Evolutionary conservation across 768 basidiomycete genomes (phyloP), one percentile per base, ranked within the genome.

Genomic region (Cyathus striatus): DNA sequence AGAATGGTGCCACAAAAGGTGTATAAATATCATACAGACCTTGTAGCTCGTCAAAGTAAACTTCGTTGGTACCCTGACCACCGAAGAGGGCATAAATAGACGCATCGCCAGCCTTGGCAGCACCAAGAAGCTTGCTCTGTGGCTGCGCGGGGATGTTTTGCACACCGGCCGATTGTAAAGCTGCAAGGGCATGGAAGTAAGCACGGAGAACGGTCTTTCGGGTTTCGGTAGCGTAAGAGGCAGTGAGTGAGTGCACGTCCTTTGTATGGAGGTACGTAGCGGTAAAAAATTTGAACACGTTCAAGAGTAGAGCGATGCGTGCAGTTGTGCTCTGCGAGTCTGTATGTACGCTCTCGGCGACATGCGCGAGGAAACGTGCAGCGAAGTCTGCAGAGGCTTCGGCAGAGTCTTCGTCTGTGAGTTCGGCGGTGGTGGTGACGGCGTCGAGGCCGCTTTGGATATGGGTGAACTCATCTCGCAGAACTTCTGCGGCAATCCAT

Each of bases 31-130:
- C 86, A 65, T 89, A 93, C 40, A 98, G 82, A 39, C 73, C 69
- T 68, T 95, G 89, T 16, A 99, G 76, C 62, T 98, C 96, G 61
- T 95, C 90, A 61, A 97, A 92, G 70, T 98, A 99, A 46, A 95
- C 88, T 59, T 98, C 96, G 64, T 98, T 98, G 46, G 87, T 90
- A 45, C 96, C 96, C 65, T 99, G 96, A 12, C 96, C 96, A 40
- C 95, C 95, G 59, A 99, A 99, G 30, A 99, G 71, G 40, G 91
- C 95, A 65, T 87, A 97, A 54, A 97, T 68, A 37, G 76, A 86
- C 42, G 79, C 84, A 34, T 83, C 75, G 36, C 78, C 76, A n/a
- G 72, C 60, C 36, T 65, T 55, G 24, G 79, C 79, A 27, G 84
- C 82, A 9, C 69, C 62, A 44, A 94, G 64, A 18, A 94, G 79